Conservation (phyloP, 176 grass and related monocot genomes). For the Themeda triandra region DNA sequence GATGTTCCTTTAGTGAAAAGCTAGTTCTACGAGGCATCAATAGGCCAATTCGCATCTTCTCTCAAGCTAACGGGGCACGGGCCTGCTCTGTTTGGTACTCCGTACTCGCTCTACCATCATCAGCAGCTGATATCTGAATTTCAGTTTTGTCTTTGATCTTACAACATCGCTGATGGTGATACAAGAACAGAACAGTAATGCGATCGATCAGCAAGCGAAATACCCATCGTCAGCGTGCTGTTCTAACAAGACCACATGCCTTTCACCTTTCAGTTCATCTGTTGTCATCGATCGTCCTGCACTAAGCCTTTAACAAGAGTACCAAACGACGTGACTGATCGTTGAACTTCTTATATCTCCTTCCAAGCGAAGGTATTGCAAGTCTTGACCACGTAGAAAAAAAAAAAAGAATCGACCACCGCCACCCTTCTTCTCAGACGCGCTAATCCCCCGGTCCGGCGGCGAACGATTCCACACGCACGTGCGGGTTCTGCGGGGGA, state of each 20-base stretch:
- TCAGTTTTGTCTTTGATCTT: background rate
- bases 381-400: too few relatives aligned
- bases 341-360: background rate
- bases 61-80: too few relatives aligned
- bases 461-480: slow-evolving; percentile 39
- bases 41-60: too few relatives aligned
- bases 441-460: too few relatives aligned
- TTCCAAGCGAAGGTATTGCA: background rate
- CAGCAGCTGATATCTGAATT: too few relatives aligned
- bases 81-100: too few relatives aligned
- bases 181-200: background rate
- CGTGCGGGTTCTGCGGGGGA: slow-evolving; percentile 37
- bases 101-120: too few relatives aligned
- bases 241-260: background rate
- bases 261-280: background rate
- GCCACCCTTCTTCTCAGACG: slow-evolving; percentile 99
- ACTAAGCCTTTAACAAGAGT: background rate
- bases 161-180: background rate
- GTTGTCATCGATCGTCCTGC: background rate
- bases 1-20: too few relatives aligned
- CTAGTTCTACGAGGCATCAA: too few relatives aligned
- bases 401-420: slow-evolving; percentile 37
- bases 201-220: background rate
- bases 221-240: background rate
- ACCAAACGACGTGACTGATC: background rate